phyloP scores from a whole-genome alignment of 164 flowering plant species.

The Dillenia turbinata region DNA sequence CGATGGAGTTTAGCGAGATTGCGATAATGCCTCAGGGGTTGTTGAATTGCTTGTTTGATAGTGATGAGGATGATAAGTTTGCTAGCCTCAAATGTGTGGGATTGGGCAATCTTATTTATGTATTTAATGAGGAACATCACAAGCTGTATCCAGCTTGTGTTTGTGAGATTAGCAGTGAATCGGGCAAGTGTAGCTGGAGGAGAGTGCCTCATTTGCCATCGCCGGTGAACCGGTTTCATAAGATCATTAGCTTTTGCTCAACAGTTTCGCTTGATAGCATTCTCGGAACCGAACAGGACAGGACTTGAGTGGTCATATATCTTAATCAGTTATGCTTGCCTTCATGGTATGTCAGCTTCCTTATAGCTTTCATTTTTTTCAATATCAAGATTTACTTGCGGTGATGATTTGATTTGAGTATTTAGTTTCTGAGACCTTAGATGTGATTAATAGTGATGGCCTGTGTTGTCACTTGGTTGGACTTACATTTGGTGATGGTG shows the following conservation, averaged over 20 bases:
- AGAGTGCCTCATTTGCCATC: conserved; percentile 51
- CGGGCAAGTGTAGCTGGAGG: conserved; percentile 47
- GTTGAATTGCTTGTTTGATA: conserved; percentile 44
- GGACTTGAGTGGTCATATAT: too few relatives aligned
- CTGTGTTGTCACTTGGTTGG: too few relatives aligned
- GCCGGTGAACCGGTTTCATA: conserved; percentile 53
- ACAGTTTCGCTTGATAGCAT: conserved; percentile 28
- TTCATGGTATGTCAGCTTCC: too few relatives aligned
- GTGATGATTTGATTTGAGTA: too few relatives aligned
- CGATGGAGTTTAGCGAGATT: conserved; percentile 55
- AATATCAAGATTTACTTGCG: too few relatives aligned
- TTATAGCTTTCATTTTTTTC: too few relatives aligned
- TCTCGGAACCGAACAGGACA: background rate
- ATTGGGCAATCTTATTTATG: conserved; percentile 48
- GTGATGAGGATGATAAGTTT: conserved; percentile 48
- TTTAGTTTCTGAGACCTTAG: too few relatives aligned
- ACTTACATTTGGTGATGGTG: too few relatives aligned
- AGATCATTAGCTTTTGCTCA: conserved; percentile 59
- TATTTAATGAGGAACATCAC: conserved; percentile 57
- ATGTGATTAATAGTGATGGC: too few relatives aligned
- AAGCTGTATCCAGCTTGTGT: conserved; percentile 56
- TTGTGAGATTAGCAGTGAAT: conserved; percentile 36
- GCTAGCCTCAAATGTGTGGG: conserved; percentile 75
- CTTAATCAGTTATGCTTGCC: too few relatives aligned
- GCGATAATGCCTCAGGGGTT: conserved; percentile 56